Conservation (phyloP, 1,284 basidiomycete species). For the Ganoderma lucidum region DNA sequence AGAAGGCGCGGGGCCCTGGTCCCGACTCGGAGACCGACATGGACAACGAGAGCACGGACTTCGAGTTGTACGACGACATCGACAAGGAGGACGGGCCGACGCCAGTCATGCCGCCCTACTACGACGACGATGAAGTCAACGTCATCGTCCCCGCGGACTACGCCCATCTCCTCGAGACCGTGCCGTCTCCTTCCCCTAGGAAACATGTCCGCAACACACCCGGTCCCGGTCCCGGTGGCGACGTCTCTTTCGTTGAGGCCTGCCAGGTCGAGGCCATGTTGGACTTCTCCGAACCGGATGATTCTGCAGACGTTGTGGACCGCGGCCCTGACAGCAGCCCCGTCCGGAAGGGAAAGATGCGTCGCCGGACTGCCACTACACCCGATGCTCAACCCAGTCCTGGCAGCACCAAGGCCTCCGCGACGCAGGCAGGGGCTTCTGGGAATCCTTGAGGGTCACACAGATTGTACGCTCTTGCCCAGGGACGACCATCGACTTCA, state of each 20-base stretch:
- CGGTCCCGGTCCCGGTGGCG: not conserved
- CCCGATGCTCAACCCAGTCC: not conserved
- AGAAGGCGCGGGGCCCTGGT: not conserved
- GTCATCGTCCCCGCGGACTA: not conserved
- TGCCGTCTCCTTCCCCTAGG: not conserved
- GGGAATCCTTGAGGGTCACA: too few relatives aligned
- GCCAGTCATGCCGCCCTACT: not conserved
- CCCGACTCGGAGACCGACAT: not conserved
- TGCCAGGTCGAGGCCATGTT: not conserved
- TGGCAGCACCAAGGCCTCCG: too few relatives aligned
- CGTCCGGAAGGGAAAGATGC: not conserved
- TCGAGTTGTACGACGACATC: not conserved
- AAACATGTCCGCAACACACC: too few relatives aligned
- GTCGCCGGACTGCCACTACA: not conserved
- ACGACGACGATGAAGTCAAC: not conserved
- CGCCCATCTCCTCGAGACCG: not conserved
- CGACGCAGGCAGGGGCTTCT: too few relatives aligned
- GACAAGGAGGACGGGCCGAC: not conserved
- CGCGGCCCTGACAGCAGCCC: not conserved
- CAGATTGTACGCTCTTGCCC: too few relatives aligned
- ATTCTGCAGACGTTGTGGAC: not conserved
- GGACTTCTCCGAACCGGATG: not conserved
- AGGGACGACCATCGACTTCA: not conserved
- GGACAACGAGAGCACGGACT: not conserved
- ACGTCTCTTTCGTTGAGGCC: not conserved